These are phyloP conservation scores for Rhizopus delemar DNA, from an alignment of 371 early-diverging fungal species.

Conservation along the genomic window DNA sequence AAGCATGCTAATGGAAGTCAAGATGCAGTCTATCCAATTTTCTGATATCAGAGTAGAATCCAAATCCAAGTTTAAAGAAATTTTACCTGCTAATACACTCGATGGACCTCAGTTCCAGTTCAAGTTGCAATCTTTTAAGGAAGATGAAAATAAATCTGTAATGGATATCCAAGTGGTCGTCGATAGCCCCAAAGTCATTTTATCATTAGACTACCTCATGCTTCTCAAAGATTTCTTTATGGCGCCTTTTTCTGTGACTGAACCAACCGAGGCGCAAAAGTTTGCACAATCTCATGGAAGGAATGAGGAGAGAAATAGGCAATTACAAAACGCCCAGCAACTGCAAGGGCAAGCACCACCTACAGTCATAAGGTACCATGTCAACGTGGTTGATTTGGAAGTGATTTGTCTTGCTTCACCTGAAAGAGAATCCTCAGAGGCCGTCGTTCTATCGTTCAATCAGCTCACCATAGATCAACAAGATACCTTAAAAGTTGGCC, in stretches of 20 bases:
- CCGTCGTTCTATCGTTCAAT: constrained; percentile 80
- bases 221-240: constrained; percentile 72
- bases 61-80: constrained; percentile 80
- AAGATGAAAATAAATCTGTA: constrained; percentile 18
- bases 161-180: constrained; percentile 68
- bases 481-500: constrained; percentile 57
- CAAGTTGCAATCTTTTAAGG: constrained; percentile 31
- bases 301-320: constrained; percentile 14
- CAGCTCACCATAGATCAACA: constrained; percentile 76
- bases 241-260: constrained; percentile 51
- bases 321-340: constrained; percentile 16
- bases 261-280: constrained; percentile 44
- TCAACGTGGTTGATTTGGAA: constrained; percentile 81
- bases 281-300: constrained; percentile 40
- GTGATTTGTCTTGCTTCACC: constrained; percentile 84
- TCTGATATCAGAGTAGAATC: constrained; percentile 77
- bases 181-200: constrained; percentile 79
- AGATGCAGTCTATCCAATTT: constrained; percentile 72
- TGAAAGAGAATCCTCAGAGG: constrained; percentile 70
- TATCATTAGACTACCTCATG: constrained; percentile 83
- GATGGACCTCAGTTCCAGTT: constrained; percentile 74
- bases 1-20: constrained; percentile 73
- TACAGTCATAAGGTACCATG: constrained; percentile 48
- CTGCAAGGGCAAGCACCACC: constrained; percentile 9
- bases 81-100: constrained; percentile 69